phyloP scores from a whole-genome alignment of 2,329 filamentous ascomycete species.

The Diaporthe aspalathi region DNA sequence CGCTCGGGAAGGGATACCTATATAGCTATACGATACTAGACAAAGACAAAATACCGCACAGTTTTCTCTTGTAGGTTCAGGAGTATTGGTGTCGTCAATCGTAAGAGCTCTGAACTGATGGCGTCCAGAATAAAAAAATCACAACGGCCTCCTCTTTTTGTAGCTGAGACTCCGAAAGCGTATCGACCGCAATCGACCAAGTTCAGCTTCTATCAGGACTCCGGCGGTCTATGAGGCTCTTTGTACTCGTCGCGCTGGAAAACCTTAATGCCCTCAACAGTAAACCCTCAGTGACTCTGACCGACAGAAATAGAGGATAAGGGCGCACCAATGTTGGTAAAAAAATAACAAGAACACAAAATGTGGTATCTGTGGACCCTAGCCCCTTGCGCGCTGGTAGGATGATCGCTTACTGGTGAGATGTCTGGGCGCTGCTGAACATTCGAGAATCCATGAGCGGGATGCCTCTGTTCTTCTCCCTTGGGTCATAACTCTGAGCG shows the following conservation, averaged over 20 bases:
- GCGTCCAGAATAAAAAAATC: background rate
- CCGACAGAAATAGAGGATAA: constrained; percentile 1
- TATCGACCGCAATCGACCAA: constrained; percentile 21
- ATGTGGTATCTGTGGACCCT: constrained; percentile 4
- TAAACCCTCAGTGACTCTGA: constrained; percentile 27
- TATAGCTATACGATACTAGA: constrained; percentile 11
- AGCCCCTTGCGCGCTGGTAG: constrained; percentile 16
- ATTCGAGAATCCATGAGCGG: constrained; percentile 59
- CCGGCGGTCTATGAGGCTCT: constrained; percentile 32
- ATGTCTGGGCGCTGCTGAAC: constrained; percentile 46
- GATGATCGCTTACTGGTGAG: constrained; percentile 36
- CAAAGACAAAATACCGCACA: constrained; percentile 16
- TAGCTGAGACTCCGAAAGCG: constrained; percentile 1
- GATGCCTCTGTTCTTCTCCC: constrained; percentile 62
- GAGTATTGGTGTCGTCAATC: background rate
- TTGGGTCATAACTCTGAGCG: constrained; percentile 43
- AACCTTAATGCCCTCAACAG: constrained; percentile 27
- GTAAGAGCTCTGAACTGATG: background rate
- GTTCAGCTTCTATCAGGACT: constrained; percentile 29
- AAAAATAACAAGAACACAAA: background rate
- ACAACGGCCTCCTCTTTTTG: background rate
- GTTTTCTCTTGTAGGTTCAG: constrained; percentile 6
- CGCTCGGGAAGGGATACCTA: background rate
- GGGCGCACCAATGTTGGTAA: background rate
- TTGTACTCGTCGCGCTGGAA: constrained; percentile 27